Base-by-base conservation (phyloP, 148 eudicot genomes). In the Rhododendron ferrugineum region DNA sequence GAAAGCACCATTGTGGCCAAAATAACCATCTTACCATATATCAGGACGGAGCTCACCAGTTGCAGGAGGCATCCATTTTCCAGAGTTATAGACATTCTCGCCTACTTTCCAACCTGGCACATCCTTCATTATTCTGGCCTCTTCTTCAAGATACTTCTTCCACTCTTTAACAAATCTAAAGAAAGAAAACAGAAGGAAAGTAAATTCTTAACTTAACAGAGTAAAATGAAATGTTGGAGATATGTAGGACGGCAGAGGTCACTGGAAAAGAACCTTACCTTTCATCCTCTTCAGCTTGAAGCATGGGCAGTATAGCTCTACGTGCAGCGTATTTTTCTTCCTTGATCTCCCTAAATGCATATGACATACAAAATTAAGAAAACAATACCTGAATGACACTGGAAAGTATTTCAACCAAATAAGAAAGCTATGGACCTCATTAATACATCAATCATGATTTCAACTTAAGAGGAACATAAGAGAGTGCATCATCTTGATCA, bases 31-130 rank as follows among this genome's bases (percentile, higher is more conserved):
- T 95, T 86, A 96, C 97, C 99, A 96, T 85, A 95, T 94, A n/a
- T 95, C 99, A 6, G 98, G 99, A 49, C 98, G 98, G 50, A 96
- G 93, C 87, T 95, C 97, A 50, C 99, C 98, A 18, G 93, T 92
- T 46, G 99, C 97, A 30, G 98, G 99, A 74, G 99, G 99, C 99
- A 95, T 95, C 99, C 99, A 96, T 90, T 82, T 91, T 34, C 99
- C 99, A 52, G 99, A 96, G 92, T 96, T 58, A 90, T 96, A 96
- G 60, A 96, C 98, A 82, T 84, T 96, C 88, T 96, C 95, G 76
- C 99, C 99, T 28, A 96, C 99, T 90, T 95, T 94, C 99, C 99
- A 96, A 13, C 99, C 99, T 22, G 99, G 97, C 60, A 96, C 99
- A 60, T 96, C 92, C 88, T 95, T 95, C 98, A 96, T 96, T 56